phyloP scores from a whole-genome alignment of 2,329 filamentous ascomycete species.

The Trichoderma lentiforme region DNA sequence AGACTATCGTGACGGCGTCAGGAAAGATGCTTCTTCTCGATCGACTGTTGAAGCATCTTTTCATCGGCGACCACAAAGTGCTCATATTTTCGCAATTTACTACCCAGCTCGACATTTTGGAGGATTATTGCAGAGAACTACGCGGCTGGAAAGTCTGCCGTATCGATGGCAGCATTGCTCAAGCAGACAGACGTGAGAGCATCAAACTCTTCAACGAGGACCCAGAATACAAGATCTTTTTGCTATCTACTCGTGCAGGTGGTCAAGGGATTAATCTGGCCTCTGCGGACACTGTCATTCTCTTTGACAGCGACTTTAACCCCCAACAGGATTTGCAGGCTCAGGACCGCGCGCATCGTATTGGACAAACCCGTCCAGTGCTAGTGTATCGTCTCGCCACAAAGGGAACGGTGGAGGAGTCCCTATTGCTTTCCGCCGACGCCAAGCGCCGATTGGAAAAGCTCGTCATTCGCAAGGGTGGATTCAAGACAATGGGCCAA shows the following conservation, averaged over 20 bases:
- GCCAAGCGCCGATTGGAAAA: slow-evolving; percentile 91
- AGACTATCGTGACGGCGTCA: slow-evolving; percentile 78
- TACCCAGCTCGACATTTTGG: slow-evolving; percentile 84
- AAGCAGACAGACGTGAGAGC: slow-evolving; percentile 65
- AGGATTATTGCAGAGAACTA: slow-evolving; percentile 77
- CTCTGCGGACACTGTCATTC: slow-evolving; percentile 84
- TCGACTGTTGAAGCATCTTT: slow-evolving; percentile 72
- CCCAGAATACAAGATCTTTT: slow-evolving; percentile 67
- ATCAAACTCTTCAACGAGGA: slow-evolving; percentile 72
- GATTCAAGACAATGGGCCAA: slow-evolving; percentile 68
- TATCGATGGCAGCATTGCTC: slow-evolving; percentile 84
- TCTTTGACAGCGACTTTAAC: slow-evolving; percentile 90
- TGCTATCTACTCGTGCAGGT: slow-evolving; percentile 86
- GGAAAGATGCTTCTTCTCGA: slow-evolving; percentile 97
- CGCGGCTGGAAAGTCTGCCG: slow-evolving; percentile 79
- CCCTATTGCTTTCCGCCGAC: slow-evolving; percentile 80
- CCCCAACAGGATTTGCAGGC: slow-evolving; percentile 96
- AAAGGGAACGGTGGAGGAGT: slow-evolving; percentile 87
- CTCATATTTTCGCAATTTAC: slow-evolving; percentile 97
- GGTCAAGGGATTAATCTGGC: slow-evolving; percentile 95
- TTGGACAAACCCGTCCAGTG: slow-evolving; percentile 88
- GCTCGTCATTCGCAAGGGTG: slow-evolving; percentile 90
- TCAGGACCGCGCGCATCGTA: slow-evolving; percentile 91
- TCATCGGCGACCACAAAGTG: slow-evolving; percentile 77
- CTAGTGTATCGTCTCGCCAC: slow-evolving; percentile 93